Conservation (phyloP, 306 rosid species). For the Prunus dulcis region DNA sequence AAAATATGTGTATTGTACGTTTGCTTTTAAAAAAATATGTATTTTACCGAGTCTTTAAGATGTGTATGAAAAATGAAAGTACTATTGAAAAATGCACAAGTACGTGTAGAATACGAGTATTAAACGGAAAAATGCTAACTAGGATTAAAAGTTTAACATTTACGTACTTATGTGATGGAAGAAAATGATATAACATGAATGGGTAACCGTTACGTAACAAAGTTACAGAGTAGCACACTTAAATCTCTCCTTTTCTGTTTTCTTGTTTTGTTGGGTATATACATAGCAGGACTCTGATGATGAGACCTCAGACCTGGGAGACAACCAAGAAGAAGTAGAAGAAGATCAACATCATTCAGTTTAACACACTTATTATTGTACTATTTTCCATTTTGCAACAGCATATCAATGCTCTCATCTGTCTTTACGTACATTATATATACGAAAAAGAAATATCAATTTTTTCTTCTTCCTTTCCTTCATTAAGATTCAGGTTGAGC, state of each 20-base stretch:
- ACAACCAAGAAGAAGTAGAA: conserved; percentile 35
- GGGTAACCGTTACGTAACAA: no score
- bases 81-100: no score
- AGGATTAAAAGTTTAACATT: no score
- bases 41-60: no score
- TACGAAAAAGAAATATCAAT: conserved; percentile 10
- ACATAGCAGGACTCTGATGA: conserved; percentile 40
- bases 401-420: conserved; percentile 28
- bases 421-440: conserved; percentile 2
- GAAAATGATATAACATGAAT: no score
- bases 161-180: no score
- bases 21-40: no score
- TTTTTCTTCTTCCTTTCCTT: not conserved
- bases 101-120: no score
- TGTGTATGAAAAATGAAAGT: no score
- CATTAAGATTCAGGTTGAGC: not conserved
- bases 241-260: not conserved
- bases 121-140: no score
- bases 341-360: conserved; percentile 22
- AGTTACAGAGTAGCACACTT: no score
- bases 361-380: conserved; percentile 10
- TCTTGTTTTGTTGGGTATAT: not conserved
- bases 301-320: conserved; percentile 26
- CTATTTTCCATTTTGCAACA: conserved; percentile 14
- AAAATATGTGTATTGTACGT: no score